Evolutionary conservation across 345 rosid species (phyloP).

Genomic region (Pistacia integerrima): DNA sequence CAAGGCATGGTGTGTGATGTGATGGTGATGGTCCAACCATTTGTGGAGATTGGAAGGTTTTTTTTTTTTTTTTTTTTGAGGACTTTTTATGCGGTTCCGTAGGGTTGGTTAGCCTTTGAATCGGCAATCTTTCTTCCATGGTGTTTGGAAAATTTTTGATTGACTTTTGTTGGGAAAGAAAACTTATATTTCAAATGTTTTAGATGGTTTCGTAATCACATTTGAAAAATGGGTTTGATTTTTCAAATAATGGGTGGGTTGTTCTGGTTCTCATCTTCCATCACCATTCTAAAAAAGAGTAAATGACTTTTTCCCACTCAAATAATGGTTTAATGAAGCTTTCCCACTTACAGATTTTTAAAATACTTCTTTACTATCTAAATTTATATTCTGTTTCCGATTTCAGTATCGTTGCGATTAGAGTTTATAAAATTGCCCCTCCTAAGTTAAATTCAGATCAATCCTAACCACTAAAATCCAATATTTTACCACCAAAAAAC

Average conservation of each 20-base stretch:
- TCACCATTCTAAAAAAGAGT: too few species aligned
- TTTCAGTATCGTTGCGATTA: too few species aligned
- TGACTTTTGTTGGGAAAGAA: neutral
- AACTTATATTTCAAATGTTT: neutral
- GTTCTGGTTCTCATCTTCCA: too few species aligned
- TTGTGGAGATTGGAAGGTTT: neutral
- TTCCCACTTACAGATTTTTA: too few species aligned
- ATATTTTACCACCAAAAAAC: too few species aligned
- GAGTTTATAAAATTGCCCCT: too few species aligned
- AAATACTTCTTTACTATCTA: too few species aligned
- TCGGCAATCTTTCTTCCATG: neutral
- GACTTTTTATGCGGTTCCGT: neutral
- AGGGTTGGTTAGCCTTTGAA: constrained; percentile 5
- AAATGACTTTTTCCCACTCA: too few species aligned
- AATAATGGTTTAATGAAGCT: too few species aligned
- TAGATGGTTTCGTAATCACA: neutral
- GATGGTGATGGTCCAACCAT: neutral
- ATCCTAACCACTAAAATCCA: too few species aligned
- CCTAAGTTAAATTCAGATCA: too few species aligned
- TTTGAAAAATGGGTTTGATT: neutral
- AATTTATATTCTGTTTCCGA: too few species aligned
- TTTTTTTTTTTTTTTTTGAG: neutral
- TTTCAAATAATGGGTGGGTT: neutral
- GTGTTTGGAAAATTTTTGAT: neutral
- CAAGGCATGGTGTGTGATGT: neutral